These are phyloP conservation scores for Aspergillus coremiiformis DNA, from an alignment of 495 filamentous ascomycete species.

Conservation along the genomic window DNA sequence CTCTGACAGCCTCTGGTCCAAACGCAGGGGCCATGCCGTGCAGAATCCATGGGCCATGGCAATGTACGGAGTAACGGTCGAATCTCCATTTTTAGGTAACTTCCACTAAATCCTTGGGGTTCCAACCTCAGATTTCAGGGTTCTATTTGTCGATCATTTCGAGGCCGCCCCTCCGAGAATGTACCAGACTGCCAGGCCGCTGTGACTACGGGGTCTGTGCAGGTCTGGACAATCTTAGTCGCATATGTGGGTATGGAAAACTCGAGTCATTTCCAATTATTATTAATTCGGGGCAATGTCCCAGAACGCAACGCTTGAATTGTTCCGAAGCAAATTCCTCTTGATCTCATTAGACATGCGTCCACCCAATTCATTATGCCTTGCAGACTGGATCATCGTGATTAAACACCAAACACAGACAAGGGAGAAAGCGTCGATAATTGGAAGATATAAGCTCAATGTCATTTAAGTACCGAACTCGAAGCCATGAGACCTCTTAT, in stretches of 20 bases:
- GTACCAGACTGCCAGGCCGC: too few relatives aligned
- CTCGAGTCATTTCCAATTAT: neutral
- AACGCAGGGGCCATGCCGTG: conserved; percentile 7
- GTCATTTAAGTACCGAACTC: neutral
- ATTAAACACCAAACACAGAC: neutral
- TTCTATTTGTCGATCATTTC: neutral
- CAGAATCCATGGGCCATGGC: conserved; percentile 8
- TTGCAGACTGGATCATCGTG: neutral
- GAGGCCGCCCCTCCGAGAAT: neutral
- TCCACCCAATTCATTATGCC: neutral
- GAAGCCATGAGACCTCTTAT: neutral
- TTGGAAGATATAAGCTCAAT: neutral
- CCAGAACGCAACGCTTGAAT: neutral
- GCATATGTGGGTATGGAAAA: neutral
- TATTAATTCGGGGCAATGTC: neutral
- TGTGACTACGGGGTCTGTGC: too few relatives aligned
- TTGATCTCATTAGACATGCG: neutral
- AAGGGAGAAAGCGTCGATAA: neutral
- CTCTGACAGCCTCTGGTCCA: conserved; percentile 10
- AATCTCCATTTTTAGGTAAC: conserved; percentile 4
- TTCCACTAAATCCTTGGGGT: neutral
- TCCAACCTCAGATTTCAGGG: neutral
- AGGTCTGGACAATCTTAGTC: conserved; percentile 1
- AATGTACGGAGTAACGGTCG: conserved; percentile 8
- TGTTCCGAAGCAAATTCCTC: neutral